Evolutionary conservation across 371 early-diverging fungal species (phyloP).

Genomic region (Umbelopsis sp.): DNA sequence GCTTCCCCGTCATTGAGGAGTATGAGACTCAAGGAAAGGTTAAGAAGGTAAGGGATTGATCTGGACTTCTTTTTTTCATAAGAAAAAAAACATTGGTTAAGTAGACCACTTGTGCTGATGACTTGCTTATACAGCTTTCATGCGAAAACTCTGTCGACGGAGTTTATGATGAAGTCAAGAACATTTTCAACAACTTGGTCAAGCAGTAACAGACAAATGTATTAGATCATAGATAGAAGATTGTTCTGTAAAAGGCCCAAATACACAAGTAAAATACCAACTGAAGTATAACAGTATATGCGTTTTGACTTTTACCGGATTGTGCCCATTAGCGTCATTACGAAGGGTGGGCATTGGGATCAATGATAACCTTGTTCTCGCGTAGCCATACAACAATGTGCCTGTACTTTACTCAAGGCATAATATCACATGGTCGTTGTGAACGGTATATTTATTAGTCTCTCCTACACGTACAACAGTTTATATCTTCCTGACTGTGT

Average conservation of each 20-base stretch:
- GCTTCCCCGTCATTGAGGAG: conserved; percentile 89
- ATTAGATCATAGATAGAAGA: no score
- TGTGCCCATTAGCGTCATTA: no score
- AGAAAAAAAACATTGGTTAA: conserved; percentile 64
- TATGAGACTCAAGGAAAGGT: conserved; percentile 80
- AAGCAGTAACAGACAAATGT: conserved; percentile 22
- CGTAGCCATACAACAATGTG: no score
- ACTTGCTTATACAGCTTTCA: conserved; percentile 56
- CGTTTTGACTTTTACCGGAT: neutral
- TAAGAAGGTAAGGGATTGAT: conserved; percentile 62
- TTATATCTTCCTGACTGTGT: neutral
- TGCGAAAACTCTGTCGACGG: conserved; percentile 60
- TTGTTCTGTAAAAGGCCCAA: no score
- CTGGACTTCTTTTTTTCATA: conserved; percentile 20
- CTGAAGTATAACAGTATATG: neutral
- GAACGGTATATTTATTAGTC: no score
- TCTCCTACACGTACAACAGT: neutral
- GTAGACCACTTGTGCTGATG: conserved; percentile 40
- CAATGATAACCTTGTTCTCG: neutral
- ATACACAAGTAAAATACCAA: neutral
- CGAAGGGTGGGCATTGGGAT: neutral
- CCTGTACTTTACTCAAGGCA: no score
- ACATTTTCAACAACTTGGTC: conserved; percentile 47
- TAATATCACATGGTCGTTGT: no score
- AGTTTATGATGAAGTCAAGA: conserved; percentile 58